Base-by-base conservation (phyloP, 768 basidiomycete genomes). In the Hypholoma fasciculare region DNA sequence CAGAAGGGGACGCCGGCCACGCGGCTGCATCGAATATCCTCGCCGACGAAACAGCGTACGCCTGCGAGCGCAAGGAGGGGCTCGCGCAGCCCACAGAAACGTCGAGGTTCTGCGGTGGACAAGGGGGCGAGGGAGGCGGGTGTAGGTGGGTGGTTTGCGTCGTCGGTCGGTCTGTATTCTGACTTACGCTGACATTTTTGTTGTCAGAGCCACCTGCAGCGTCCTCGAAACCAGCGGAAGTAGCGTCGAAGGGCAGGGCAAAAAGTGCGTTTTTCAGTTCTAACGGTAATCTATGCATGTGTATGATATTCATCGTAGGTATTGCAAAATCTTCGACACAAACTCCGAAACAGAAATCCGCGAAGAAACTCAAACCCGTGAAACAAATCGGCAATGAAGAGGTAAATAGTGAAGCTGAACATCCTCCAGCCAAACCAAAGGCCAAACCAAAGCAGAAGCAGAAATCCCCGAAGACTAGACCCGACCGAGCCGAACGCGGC, bases 1-100 rank as follows among this genome's bases (percentile, higher is more conserved):
- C 57, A 57, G 7, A 57, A 58, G 60, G 56, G 48, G 19, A 9
- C 30, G 2, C 12, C 39, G 26, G 40, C 19, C 7, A 53, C 42
- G 8, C 39, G 43, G 17, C 52, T 53, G 27, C 43, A 23, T 5
- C 30, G 60, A 17, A 53, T 49, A 30, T 52, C 39, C 11, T 34
- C 55, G 12, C 49, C 42, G 5, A 52, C 47, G 4, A 60, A 61
- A 26, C 54, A 53, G 23, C 55, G 40, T 13, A 38, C 43, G n/a
- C 49, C 38, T 34, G 30, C 30, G 9, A 34, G 30, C 39, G 27
- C 49, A 1, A 36, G 44, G 23, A 57, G 23, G 16, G 26, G 47
- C 43, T 36, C 50, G 47, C 9, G 16, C 23, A 61, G 60, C 53
- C 60, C 60, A 14, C 50, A 42, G 26, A 17, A 52, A 17, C 16